Evolutionary conservation across 129 eudicot species (phyloP).

Genomic region (Flaveria brownii): DNA sequence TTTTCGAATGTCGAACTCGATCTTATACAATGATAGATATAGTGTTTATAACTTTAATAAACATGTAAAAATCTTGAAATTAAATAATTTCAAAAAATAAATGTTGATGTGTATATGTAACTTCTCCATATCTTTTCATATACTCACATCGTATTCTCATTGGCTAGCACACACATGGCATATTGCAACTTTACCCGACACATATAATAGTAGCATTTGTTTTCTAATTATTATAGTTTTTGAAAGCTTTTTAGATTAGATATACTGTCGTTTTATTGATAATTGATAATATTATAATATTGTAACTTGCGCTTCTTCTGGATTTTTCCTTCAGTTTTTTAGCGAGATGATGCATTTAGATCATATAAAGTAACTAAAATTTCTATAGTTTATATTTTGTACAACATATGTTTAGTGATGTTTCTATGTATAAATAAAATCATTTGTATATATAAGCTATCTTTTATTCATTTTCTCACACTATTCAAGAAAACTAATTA

Average conservation of each 20-base stretch:
- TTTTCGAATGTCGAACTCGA: too few relatives aligned
- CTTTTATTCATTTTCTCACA: too few relatives aligned
- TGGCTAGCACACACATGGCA: neutral
- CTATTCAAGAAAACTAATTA: too few relatives aligned
- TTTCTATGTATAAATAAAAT: too few relatives aligned
- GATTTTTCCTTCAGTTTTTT: neutral
- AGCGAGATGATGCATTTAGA: neutral
- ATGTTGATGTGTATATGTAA: too few relatives aligned
- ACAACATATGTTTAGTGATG: neutral
- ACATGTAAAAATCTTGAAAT: too few relatives aligned
- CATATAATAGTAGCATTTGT: neutral
- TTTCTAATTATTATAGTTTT: neutral
- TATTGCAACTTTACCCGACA: conserved; percentile 1
- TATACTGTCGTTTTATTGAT: neutral
- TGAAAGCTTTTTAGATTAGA: neutral
- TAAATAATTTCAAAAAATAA: too few relatives aligned
- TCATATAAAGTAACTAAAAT: neutral
- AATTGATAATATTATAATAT: too few relatives aligned
- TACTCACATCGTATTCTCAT: neutral
- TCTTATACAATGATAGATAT: too few relatives aligned
- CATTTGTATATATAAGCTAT: too few relatives aligned
- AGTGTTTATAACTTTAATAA: too few relatives aligned
- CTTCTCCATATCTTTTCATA: neutral
- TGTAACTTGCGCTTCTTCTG: neutral
- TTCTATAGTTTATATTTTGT: neutral